Evolutionary conservation across 306 rosid genomes (phyloP).

Genomic region (Castanopsis chinensis): DNA sequence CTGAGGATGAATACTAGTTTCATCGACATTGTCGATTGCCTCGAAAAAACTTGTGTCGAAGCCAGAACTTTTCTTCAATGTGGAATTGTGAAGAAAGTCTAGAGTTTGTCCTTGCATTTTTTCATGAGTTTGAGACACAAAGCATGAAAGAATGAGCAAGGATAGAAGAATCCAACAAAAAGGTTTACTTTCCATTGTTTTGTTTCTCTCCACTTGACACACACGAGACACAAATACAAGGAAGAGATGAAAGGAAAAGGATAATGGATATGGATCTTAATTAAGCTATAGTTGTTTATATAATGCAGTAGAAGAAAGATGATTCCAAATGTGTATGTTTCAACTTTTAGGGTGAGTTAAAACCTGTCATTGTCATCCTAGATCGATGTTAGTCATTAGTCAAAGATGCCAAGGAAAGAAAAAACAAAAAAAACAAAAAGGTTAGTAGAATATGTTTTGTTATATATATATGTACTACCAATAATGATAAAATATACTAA

Average conservation of each 20-base stretch:
- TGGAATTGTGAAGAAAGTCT: constrained; percentile 26
- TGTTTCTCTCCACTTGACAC: too few relatives aligned
- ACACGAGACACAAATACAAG: not conserved
- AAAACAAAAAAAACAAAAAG: not conserved
- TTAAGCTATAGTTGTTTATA: too few relatives aligned
- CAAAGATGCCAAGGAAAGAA: not conserved
- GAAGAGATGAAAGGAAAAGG: too few relatives aligned
- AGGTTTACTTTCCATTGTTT: too few relatives aligned
- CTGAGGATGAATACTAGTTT: constrained; percentile 3
- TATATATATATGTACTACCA: too few relatives aligned
- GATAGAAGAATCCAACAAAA: too few relatives aligned
- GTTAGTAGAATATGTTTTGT: too few relatives aligned
- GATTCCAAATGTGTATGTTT: too few relatives aligned
- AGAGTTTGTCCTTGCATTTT: constrained; percentile 43
- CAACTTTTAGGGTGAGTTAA: not conserved
- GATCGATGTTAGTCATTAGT: not conserved
- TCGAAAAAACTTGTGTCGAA: constrained; percentile 42
- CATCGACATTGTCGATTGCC: constrained; percentile 4
- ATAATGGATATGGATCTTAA: too few relatives aligned
- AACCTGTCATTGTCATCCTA: not conserved
- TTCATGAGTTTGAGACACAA: constrained; percentile 41
- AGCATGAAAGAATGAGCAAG: constrained; percentile 22
- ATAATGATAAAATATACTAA: too few relatives aligned
- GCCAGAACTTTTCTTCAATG: constrained; percentile 15
- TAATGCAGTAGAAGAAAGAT: too few relatives aligned